Evolutionary conservation across 495 filamentous ascomycete genomes (phyloP).

Genomic region (Penicillium dipodomyicola): DNA sequence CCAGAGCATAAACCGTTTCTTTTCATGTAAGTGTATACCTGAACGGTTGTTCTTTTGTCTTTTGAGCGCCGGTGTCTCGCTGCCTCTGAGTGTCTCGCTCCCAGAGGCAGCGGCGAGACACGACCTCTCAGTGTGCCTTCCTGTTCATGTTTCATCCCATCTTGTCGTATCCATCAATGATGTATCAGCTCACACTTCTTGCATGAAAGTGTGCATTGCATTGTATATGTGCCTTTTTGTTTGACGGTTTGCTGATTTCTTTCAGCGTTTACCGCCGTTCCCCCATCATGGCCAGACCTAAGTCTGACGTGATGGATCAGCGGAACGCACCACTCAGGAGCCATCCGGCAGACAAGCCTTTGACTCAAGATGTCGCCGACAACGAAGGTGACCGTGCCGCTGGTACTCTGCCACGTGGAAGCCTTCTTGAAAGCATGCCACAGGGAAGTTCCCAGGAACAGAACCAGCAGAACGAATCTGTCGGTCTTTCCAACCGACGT

Average conservation of each 20-base stretch:
- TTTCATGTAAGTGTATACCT: neutral
- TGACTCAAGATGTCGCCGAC: neutral
- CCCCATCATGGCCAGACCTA: neutral
- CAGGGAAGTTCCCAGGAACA: neutral
- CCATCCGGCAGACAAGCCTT: neutral
- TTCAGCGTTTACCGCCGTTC: neutral
- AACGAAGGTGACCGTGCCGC: neutral
- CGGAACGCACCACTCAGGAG: neutral
- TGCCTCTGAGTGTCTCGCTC: no score
- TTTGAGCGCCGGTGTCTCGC: neutral
- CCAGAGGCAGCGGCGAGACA: neutral
- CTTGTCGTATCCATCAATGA: neutral
- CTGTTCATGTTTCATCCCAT: neutral
- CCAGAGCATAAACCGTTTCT: neutral
- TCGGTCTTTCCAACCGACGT: neutral
- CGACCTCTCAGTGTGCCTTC: neutral
- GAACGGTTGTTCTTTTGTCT: neutral
- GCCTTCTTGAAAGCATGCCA: neutral
- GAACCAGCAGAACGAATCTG: neutral
- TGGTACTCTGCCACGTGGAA: neutral
- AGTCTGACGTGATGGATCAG: neutral
- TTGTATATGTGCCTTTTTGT: neutral
- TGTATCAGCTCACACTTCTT: neutral
- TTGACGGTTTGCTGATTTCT: neutral
- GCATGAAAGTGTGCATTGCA: neutral